Conservation (phyloP, 1,284 basidiomycete species). For the Ceratobasidium sp. region DNA sequence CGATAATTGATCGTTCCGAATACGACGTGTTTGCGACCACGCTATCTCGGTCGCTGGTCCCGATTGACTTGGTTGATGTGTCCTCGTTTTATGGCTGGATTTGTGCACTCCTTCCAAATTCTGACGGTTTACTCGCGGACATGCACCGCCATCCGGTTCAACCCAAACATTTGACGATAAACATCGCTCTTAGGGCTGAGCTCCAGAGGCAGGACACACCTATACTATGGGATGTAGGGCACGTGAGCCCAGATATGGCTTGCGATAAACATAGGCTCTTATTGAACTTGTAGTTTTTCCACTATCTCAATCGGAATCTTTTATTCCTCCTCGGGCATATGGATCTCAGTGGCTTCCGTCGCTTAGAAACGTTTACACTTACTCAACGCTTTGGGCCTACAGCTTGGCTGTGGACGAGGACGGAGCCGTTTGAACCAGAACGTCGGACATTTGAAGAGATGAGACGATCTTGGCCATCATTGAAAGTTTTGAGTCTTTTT, state of each 20-base stretch:
- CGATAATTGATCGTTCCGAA: background rate
- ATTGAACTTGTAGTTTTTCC: no score
- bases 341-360: no score
- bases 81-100: background rate
- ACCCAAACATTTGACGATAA: background rate
- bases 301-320: no score
- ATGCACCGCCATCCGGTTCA: background rate
- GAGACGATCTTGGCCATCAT: background rate
- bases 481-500: background rate
- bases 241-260: no score
- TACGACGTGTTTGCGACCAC: background rate
- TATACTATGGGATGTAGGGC: conserved; percentile 56
- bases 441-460: background rate
- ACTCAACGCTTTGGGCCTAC: background rate
- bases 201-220: conserved; percentile 70
- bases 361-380: no score
- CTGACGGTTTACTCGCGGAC: background rate
- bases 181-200: conserved; percentile 50
- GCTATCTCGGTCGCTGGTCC: background rate
- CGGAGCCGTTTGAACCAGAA: background rate
- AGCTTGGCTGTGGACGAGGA: background rate
- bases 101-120: background rate
- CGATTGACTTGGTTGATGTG: background rate
- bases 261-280: no score
- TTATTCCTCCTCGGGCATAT: no score